Evolutionary conservation across 176 grass and related monocot genomes (phyloP).

Genomic region (Phyllostachys edulis): DNA sequence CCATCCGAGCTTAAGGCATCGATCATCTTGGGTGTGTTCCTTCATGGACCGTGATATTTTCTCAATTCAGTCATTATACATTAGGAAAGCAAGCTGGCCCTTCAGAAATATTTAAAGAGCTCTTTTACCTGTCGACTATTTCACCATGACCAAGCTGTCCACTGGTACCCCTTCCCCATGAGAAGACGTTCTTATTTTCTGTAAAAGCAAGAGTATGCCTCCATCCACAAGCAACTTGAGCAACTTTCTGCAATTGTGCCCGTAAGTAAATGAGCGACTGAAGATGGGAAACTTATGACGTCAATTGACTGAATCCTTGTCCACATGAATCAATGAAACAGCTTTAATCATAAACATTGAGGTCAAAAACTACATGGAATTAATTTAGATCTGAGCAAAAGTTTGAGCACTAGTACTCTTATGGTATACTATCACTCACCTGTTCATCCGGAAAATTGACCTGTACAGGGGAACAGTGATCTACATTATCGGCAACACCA

Average conservation of each 20-base stretch:
- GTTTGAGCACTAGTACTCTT: neutral
- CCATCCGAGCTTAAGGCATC: conserved; percentile 67
- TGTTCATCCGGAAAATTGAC: conserved; percentile 61
- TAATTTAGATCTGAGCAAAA: neutral
- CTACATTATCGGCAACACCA: conserved; percentile 50
- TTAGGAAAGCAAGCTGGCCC: neutral
- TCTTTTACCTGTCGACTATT: conserved; percentile 59
- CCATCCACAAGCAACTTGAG: conserved; percentile 78
- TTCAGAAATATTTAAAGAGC: neutral
- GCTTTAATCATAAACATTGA: neutral
- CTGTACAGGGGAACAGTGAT: conserved; percentile 61
- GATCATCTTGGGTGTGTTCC: conserved; percentile 70
- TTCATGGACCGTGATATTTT: neutral
- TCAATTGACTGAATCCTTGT: neutral
- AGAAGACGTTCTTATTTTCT: conserved; percentile 69
- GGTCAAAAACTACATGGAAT: neutral
- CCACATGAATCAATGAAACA: neutral
- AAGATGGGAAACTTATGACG: neutral
- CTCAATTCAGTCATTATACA: neutral
- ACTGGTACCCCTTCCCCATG: conserved; percentile 75
- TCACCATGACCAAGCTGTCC: conserved; percentile 87
- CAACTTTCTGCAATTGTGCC: conserved; percentile 47
- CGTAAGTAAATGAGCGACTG: neutral
- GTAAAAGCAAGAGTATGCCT: conserved; percentile 72
- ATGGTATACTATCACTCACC: conserved; percentile 27